Evolutionary conservation across 345 rosid species (phyloP).

Genomic region (Populus pruinosa): DNA sequence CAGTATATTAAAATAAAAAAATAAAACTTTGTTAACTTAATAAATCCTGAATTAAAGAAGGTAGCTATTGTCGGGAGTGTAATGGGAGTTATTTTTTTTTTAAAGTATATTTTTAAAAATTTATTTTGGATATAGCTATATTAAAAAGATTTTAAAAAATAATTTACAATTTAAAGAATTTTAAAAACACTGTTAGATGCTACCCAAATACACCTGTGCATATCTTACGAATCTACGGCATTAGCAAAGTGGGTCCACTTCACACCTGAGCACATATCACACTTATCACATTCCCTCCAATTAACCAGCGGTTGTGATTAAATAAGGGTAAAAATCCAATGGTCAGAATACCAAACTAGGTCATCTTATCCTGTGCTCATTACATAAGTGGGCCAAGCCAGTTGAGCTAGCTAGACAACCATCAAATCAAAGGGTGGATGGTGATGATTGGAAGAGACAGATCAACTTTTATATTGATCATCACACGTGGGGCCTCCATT

Average conservation of each 20-base stretch:
- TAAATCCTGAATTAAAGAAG: not conserved
- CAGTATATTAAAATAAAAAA: no score
- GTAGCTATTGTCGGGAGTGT: no score
- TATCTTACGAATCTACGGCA: constrained; percentile 21
- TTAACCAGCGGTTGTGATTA: constrained; percentile 20
- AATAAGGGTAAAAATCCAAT: not conserved
- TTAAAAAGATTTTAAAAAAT: no score
- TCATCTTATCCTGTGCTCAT: constrained; percentile 17
- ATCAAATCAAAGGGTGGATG: constrained; percentile 49
- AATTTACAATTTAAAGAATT: no score
- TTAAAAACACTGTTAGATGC: no score
- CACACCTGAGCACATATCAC: constrained; percentile 27
- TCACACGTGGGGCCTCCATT: constrained; percentile 15
- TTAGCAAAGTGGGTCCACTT: constrained; percentile 13
- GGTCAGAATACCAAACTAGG: constrained; percentile 5
- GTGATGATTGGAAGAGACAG: constrained; percentile 60
- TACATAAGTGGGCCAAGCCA: constrained; percentile 28
- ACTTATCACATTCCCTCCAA: not conserved
- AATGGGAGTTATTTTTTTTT: no score
- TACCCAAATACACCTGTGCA: not conserved
- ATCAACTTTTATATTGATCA: constrained; percentile 25
- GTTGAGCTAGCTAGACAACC: constrained; percentile 30
- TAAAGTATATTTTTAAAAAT: no score
- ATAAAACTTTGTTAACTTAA: not conserved
- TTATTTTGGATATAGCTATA: no score